Percentiles rank a stretch among this genome's conserved stretches.
These are phyloP conservation scores for Prorocentrum cordatum DNA, from an alignment of 169 alveolate species.

Conservation along the genomic window DNA sequence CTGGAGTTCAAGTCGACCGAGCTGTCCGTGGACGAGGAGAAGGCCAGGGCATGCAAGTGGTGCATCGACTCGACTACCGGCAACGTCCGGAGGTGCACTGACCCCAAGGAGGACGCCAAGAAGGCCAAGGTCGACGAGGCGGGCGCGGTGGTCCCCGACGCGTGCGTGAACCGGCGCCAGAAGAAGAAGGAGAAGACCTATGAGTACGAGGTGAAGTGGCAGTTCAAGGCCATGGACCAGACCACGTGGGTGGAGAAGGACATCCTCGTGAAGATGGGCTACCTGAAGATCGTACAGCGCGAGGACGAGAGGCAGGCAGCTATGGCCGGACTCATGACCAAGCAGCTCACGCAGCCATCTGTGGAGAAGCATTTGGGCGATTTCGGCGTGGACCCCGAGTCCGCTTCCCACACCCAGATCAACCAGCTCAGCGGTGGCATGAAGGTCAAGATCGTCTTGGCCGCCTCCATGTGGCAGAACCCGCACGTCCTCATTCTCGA, in stretches of 20 bases:
- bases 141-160: conserved; percentile 68
- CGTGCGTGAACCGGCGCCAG: conserved; percentile 68
- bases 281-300: conserved; percentile 61
- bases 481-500: conserved; percentile 72
- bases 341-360: conserved; percentile 70
- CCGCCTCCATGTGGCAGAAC: conserved; percentile 71
- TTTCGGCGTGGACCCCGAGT: conserved; percentile 72
- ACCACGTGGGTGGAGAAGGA: conserved; percentile 67
- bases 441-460: conserved; percentile 71
- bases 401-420: conserved; percentile 68
- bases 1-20: conserved; percentile 66
- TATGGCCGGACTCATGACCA: conserved; percentile 67
- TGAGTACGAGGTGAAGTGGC: conserved; percentile 64
- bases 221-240: conserved; percentile 57
- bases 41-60: conserved; percentile 53
- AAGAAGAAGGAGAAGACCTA: conserved; percentile 70
- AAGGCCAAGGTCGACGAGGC: conserved; percentile 68
- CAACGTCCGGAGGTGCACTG: conserved; percentile 62
- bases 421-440: conserved; percentile 53
- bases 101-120: conserved; percentile 56
- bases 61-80: conserved; percentile 69
- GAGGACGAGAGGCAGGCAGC: conserved; percentile 73
- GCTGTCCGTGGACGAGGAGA: conserved; percentile 67
- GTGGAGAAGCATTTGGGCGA: conserved; percentile 72
- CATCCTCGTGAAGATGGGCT: conserved; percentile 30